Evolutionary conservation across 768 basidiomycete genomes (phyloP).

Genomic region (Gymnopilus junonius): DNA sequence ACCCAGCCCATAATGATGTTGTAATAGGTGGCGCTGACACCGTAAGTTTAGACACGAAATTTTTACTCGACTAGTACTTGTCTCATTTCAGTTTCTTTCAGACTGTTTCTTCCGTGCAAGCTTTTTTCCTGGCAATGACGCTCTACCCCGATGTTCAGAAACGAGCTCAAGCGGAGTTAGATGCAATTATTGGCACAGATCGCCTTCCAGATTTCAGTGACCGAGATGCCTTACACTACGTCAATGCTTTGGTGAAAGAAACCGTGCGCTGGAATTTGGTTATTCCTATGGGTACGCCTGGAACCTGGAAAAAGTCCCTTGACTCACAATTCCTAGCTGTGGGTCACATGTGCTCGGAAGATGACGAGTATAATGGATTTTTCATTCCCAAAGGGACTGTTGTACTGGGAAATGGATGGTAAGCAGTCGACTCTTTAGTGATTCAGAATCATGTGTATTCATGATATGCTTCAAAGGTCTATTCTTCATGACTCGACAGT

Average conservation of each 20-base stretch:
- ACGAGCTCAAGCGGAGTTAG: slow-evolving; percentile 31
- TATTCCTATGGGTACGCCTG: slow-evolving; percentile 18
- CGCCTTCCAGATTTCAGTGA: slow-evolving; percentile 31
- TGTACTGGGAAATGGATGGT: slow-evolving; percentile 35
- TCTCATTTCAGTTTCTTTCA: background rate
- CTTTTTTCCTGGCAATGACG: slow-evolving; percentile 29
- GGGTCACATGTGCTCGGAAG: slow-evolving; percentile 28
- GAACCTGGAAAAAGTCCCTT: background rate
- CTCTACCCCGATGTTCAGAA: slow-evolving; percentile 27
- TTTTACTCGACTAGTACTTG: background rate
- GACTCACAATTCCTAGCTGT: slow-evolving; percentile 16
- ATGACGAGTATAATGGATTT: slow-evolving; percentile 34
- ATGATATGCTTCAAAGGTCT: slow-evolving; percentile 8
- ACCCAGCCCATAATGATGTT: background rate
- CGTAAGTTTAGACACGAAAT: slow-evolving; percentile 10
- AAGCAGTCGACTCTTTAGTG: background rate
- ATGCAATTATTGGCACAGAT: slow-evolving; percentile 24
- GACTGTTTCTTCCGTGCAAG: slow-evolving; percentile 27
- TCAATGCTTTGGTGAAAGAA: slow-evolving; percentile 23
- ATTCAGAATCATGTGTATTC: background rate
- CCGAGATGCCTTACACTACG: slow-evolving; percentile 25
- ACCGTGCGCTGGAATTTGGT: slow-evolving; percentile 21
- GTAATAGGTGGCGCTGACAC: slow-evolving; percentile 24
- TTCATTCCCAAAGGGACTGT: slow-evolving; percentile 34
- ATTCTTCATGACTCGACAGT: slow-evolving; percentile 38